These are phyloP conservation scores for Paulownia fortunei DNA, from an alignment of 257 asterid genomes.

Conservation along the genomic window DNA sequence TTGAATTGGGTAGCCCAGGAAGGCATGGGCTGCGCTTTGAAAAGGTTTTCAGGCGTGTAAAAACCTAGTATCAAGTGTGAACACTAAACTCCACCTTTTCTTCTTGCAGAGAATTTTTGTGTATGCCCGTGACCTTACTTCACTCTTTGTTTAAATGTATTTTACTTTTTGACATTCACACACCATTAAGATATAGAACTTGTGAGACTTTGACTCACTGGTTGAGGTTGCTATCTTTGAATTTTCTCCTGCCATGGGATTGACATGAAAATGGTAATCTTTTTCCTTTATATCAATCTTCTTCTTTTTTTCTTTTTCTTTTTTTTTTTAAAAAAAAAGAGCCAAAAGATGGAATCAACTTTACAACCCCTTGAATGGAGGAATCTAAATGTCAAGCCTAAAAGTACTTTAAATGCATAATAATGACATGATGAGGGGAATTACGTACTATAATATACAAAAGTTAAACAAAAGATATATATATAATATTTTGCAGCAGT, in stretches of 20 bases:
- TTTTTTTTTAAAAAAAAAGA: neutral
- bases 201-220: neutral
- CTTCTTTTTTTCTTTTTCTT: neutral
- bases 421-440: neutral
- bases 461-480: neutral
- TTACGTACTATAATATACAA: neutral
- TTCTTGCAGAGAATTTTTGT: too few relatives aligned
- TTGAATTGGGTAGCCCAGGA: neutral
- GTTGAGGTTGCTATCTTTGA: neutral
- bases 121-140: conserved; percentile 12
- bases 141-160: neutral
- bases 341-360: conserved; percentile 31
- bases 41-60: neutral
- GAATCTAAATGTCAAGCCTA: conserved; percentile 24
- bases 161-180: conserved; percentile 10
- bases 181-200: neutral
- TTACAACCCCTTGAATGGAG: conserved; percentile 32
- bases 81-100: too few relatives aligned
- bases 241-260: neutral
- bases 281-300: neutral
- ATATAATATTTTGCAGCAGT: conserved; percentile 33
- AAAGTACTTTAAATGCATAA: conserved; percentile 15
- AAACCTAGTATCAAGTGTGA: neutral
- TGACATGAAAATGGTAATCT: neutral
- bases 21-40: neutral